Evolutionary conservation across 192 early-diverging fungal genomes (phyloP).

Genomic region (Blastocladiella britannica): DNA sequence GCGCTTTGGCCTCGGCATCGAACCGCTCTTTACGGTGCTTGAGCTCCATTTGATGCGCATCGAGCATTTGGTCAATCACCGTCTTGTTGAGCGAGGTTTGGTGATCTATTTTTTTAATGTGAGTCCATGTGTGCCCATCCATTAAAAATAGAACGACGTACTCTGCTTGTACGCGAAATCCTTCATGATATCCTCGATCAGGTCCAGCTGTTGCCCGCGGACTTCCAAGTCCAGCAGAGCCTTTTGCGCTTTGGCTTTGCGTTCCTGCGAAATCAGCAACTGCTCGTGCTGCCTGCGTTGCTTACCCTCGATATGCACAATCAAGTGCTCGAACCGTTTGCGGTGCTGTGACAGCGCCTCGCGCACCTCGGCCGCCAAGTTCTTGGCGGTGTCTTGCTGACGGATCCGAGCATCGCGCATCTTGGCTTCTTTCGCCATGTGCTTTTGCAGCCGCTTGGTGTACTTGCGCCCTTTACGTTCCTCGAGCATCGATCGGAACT

Average conservation of each 20-base stretch:
- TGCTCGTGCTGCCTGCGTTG: slow-evolving; percentile 14
- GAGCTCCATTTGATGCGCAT: slow-evolving; percentile 15
- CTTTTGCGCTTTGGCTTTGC: slow-evolving; percentile 5
- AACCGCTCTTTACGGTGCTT: slow-evolving; percentile 14
- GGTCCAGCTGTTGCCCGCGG: background rate
- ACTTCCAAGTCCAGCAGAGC: slow-evolving; percentile 9
- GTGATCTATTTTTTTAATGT: no score
- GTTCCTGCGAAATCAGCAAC: slow-evolving; percentile 8
- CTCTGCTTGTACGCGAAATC: background rate
- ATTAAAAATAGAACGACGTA: no score
- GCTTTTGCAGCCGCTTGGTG: background rate
- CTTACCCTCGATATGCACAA: slow-evolving; percentile 10
- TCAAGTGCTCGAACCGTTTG: slow-evolving; percentile 7
- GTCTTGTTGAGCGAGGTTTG: slow-evolving; percentile 8
- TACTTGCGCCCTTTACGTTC: background rate
- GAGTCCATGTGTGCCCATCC: no score
- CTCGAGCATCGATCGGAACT: background rate
- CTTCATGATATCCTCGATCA: background rate
- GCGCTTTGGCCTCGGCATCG: slow-evolving; percentile 10
- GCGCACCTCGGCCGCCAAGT: background rate
- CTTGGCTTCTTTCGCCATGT: background rate
- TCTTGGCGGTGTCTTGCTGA: background rate
- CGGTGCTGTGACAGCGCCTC: slow-evolving; percentile 6
- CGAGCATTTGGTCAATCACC: slow-evolving; percentile 14
- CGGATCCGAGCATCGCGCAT: background rate